Evolutionary conservation across 192 early-diverging fungal genomes (phyloP).

Genomic region (Backusella morwellensis): DNA sequence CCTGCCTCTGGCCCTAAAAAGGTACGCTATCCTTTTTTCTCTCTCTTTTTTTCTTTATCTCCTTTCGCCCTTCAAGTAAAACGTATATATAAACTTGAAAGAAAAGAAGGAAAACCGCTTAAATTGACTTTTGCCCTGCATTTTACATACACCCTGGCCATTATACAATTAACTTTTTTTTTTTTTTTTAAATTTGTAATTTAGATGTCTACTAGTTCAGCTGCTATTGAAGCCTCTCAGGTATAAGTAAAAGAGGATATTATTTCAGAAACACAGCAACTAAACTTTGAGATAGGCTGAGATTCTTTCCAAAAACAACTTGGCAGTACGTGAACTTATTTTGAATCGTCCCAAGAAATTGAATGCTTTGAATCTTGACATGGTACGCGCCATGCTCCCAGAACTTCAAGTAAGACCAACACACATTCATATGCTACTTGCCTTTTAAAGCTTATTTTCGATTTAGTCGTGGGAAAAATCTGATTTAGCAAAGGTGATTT

Average conservation of each 20-base stretch:
- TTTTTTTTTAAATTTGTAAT: neutral
- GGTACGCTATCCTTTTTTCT: neutral
- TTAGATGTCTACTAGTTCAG: slow-evolving; percentile 7
- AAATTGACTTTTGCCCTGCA: neutral
- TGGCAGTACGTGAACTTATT: slow-evolving; percentile 31
- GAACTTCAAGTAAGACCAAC: slow-evolving; percentile 65
- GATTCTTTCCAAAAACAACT: slow-evolving; percentile 6
- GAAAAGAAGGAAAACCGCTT: neutral
- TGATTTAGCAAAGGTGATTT: slow-evolving; percentile 83
- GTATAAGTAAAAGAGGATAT: neutral
- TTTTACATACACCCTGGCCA: neutral
- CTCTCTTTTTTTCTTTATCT: neutral
- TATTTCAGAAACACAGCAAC: neutral
- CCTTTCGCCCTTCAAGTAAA: neutral
- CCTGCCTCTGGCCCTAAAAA: neutral
- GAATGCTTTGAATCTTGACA: slow-evolving; percentile 83
- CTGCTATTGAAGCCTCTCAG: slow-evolving; percentile 6
- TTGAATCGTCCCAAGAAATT: slow-evolving; percentile 78
- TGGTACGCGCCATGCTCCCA: slow-evolving; percentile 80
- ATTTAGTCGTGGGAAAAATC: slow-evolving; percentile 82
- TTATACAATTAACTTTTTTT: neutral
- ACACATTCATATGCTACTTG: neutral
- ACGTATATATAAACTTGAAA: neutral
- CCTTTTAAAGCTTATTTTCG: neutral
- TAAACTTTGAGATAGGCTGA: slow-evolving; percentile 5